Base-by-base conservation (phyloP, 345 rosid genomes). In the Clausena lansium region DNA sequence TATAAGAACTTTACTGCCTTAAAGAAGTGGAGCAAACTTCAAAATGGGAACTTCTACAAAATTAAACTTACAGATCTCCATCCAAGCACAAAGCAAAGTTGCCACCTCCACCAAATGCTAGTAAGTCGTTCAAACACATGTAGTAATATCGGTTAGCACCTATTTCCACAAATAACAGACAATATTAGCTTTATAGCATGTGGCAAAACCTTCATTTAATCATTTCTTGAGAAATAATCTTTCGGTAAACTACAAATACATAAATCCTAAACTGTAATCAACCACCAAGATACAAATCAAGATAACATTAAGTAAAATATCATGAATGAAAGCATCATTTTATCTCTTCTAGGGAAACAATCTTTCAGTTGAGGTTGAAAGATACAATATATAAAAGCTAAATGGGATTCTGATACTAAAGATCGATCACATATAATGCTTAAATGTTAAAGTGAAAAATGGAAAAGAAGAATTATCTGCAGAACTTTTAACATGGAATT, bases 101-200 rank as follows among this genome's bases (percentile, higher is more conserved):
- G 78, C 93, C 89, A 32, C 97, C 99, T 73, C 99, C 99, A 54
- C 98, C 99, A 57, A 93, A 81, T 13, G 97, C 99, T 76, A 95
- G 84, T 41, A 92, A 83, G 81, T 95, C 98, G 79, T 87, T 91
- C 91, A 92, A 65, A 80, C 99, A 95, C 86, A 93, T 85, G 81
- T 75, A 89, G 75, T 91, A 95, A 83, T 92, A 95, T 63, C 97
- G 88, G 84, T 95, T 95, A 79, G 93, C 97, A 88, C 99, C 99
- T 95, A 76, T 81, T 62, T 70, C 77, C 58, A 80, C 50, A 22
- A 30, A 70, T 17, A 50, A 67, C 30, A 27, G n/a, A 55, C 9
- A 67, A 63, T 10, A 81, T 73, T 70, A 82, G 77, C 30, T 64
- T 55, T 69, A 60, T 39, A 71, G 57, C 50, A 73, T 11, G 63